Conservation (phyloP, 331 rosid species). For the Spiraea crenata region DNA sequence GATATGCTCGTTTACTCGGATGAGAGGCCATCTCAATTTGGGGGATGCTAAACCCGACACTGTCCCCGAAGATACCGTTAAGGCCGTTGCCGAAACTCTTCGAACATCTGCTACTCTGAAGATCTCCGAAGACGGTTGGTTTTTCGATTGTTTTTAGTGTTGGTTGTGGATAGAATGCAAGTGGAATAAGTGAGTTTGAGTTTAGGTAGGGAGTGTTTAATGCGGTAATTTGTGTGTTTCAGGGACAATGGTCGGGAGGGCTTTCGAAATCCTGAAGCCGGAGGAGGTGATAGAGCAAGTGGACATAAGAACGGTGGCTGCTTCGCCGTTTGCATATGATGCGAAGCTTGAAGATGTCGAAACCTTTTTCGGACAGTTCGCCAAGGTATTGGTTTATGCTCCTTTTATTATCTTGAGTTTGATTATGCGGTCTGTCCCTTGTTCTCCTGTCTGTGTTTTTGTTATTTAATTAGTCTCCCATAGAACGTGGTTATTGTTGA, state of each 20-base stretch:
- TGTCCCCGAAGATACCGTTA: slow-evolving; percentile 46
- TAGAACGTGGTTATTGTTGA: too few species aligned
- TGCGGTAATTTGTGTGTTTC: slow-evolving; percentile 18
- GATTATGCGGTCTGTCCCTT: too few species aligned
- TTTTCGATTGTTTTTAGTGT: not conserved
- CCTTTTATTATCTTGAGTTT: not conserved
- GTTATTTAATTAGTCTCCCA: too few species aligned
- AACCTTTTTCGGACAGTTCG: slow-evolving; percentile 49
- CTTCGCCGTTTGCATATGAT: slow-evolving; percentile 64
- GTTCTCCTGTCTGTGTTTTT: too few species aligned
- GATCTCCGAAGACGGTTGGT: slow-evolving; percentile 80
- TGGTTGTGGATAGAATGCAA: not conserved
- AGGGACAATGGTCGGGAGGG: slow-evolving; percentile 72
- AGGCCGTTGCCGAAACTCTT: slow-evolving; percentile 71
- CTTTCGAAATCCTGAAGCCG: slow-evolving; percentile 50
- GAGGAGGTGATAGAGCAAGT: slow-evolving; percentile 81
- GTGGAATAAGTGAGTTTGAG: not conserved
- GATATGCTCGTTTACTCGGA: slow-evolving; percentile 76
- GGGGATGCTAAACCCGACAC: slow-evolving; percentile 54
- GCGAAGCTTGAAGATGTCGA: slow-evolving; percentile 73
- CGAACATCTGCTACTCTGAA: slow-evolving; percentile 53
- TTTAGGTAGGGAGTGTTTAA: not conserved
- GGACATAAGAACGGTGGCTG: slow-evolving; percentile 79
- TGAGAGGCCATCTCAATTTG: slow-evolving; percentile 68
- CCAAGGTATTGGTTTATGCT: slow-evolving; percentile 49